Percentiles rank a stretch among this genome's conserved stretches.
Conservation (phyloP, 2,329 filamentous ascomycete genomes). For the Diaporthe caulivora region DNA sequence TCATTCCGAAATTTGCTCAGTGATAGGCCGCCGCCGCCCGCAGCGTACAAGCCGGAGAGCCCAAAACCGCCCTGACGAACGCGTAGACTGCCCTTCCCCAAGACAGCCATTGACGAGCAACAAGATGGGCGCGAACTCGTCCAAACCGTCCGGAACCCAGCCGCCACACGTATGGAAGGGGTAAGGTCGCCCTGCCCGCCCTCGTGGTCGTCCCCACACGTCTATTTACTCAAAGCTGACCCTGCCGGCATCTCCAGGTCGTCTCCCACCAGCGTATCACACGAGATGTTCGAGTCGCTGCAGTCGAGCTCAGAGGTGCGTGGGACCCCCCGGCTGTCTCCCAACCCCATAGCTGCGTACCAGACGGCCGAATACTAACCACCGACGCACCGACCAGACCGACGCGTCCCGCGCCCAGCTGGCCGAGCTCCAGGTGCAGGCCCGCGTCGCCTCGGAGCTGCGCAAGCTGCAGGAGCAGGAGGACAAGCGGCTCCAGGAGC, state of each 20-base stretch:
- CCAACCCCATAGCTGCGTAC: slow-evolving; percentile 7
- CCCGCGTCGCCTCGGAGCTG: slow-evolving; percentile 87
- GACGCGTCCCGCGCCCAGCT: slow-evolving; percentile 87
- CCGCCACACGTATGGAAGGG: slow-evolving; percentile 65
- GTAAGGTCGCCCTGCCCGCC: slow-evolving; percentile 54
- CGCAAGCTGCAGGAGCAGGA: slow-evolving; percentile 81
- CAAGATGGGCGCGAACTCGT: slow-evolving; percentile 69
- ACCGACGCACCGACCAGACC: slow-evolving; percentile 68
- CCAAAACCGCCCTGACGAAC: slow-evolving; percentile 6
- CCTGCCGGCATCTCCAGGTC: slow-evolving; percentile 49
- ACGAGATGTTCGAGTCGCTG: slow-evolving; percentile 84
- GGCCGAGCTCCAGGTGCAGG: slow-evolving; percentile 88
- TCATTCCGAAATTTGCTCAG: slow-evolving; percentile 30
- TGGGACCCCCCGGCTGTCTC: neutral
- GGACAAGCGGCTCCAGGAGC: slow-evolving; percentile 74
- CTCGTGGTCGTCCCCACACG: neutral
- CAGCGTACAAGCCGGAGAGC: neutral
- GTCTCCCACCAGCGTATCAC: slow-evolving; percentile 73
- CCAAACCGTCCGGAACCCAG: slow-evolving; percentile 62
- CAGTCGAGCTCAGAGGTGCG: slow-evolving; percentile 88
- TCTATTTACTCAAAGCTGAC: too few species aligned
- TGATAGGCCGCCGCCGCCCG: neutral
- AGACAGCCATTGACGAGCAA: slow-evolving; percentile 44
- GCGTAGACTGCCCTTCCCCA: slow-evolving; percentile 10
- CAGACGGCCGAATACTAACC: slow-evolving; percentile 11